Evolutionary conservation across 139 green algal genomes (phyloP).

Genomic region (Chlamydomonas eustigma): DNA sequence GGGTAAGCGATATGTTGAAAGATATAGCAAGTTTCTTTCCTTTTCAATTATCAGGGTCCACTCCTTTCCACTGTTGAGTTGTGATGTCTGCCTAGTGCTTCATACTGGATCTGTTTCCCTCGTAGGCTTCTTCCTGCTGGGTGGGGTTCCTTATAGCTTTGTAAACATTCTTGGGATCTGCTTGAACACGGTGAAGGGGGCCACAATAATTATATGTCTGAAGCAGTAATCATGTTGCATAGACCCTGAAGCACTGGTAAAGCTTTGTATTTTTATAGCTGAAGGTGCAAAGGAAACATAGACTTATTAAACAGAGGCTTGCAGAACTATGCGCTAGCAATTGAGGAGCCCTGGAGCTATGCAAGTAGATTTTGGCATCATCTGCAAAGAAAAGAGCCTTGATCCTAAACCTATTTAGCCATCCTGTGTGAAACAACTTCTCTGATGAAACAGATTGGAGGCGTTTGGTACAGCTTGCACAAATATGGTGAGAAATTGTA

Average conservation of each 20-base stretch:
- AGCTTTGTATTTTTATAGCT: background rate
- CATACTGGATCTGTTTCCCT: too few species aligned
- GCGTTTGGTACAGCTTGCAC: background rate
- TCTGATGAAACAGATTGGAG: background rate
- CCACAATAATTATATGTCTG: background rate
- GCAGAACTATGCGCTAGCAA: too few species aligned
- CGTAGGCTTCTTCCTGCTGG: constrained; percentile 65
- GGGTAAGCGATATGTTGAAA: background rate
- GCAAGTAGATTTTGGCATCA: too few species aligned
- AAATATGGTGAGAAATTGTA: background rate
- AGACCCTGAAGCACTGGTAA: background rate
- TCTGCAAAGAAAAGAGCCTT: too few species aligned
- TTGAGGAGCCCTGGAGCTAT: too few species aligned
- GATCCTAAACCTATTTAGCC: background rate
- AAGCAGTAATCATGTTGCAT: background rate
- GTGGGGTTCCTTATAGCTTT: constrained; percentile 32
- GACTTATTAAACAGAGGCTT: background rate
- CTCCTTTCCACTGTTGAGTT: background rate
- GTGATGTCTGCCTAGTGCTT: too few species aligned
- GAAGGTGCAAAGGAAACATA: background rate
- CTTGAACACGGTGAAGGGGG: constrained; percentile 41
- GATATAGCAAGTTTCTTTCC: background rate
- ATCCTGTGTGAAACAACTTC: background rate
- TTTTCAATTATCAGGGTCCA: background rate
- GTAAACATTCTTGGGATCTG: constrained; percentile 55